phyloP scores from a whole-genome alignment of 345 rosid genomes.

The Citrus medica region DNA sequence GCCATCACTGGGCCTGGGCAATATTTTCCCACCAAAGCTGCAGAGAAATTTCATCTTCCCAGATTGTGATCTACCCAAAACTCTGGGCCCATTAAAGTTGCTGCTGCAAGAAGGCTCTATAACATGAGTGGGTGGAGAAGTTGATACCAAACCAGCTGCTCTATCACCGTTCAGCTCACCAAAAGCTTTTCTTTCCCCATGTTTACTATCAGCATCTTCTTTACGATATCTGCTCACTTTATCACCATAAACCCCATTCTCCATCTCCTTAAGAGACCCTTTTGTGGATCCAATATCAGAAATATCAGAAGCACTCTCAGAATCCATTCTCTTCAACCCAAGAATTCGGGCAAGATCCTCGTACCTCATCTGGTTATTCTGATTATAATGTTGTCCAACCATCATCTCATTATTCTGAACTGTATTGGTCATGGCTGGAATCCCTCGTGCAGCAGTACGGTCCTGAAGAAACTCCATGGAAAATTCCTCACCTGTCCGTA shows the following conservation, averaged over 20 bases:
- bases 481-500: slow-evolving; percentile 66
- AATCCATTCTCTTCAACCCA: slow-evolving; percentile 53
- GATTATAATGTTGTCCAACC: slow-evolving; percentile 28
- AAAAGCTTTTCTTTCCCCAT: slow-evolving; percentile 36
- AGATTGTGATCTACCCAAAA: slow-evolving; percentile 23
- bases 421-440: slow-evolving; percentile 13
- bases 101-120: slow-evolving; percentile 30
- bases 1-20: slow-evolving; percentile 66
- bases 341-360: slow-evolving; percentile 44
- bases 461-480: slow-evolving; percentile 62
- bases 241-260: slow-evolving; percentile 36
- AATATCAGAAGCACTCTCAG: slow-evolving; percentile 44
- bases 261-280: slow-evolving; percentile 30
- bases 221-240: slow-evolving; percentile 28
- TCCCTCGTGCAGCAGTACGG: slow-evolving; percentile 25
- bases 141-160: slow-evolving; percentile 27
- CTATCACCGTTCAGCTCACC: slow-evolving; percentile 37
- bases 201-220: slow-evolving; percentile 33
- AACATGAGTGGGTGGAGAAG: slow-evolving; percentile 15
- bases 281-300: slow-evolving; percentile 42
- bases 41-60: slow-evolving; percentile 60
- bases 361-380: slow-evolving; percentile 35
- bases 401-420: slow-evolving; percentile 24
- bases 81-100: slow-evolving; percentile 24
- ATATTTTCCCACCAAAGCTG: slow-evolving; percentile 63